Conservation (phyloP, 805 yeast genomes). For the Candida caryicola region DNA sequence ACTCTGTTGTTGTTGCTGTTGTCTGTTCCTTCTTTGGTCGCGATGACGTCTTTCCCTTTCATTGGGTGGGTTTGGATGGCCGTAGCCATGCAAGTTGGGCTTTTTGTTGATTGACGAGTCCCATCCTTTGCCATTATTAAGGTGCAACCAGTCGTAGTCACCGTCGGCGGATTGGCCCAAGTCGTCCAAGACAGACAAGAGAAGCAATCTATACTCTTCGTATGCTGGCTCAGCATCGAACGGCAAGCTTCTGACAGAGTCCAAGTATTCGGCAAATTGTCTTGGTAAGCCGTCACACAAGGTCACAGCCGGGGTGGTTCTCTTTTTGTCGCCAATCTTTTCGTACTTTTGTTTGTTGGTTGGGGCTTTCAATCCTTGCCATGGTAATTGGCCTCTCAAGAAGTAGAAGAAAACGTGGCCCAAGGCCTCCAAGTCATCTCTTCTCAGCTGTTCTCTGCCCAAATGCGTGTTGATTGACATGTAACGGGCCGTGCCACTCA, state of each 20-base stretch:
- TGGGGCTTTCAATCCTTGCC: conserved; percentile 90
- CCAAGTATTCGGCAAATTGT: conserved; percentile 73
- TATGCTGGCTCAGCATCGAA: conserved; percentile 83
- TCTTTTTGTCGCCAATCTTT: conserved; percentile 79
- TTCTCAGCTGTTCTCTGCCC: conserved; percentile 78
- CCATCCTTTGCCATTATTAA: conserved; percentile 82
- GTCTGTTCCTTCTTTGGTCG: conserved; percentile 44
- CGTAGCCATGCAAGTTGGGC: conserved; percentile 80
- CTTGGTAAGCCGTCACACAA: conserved; percentile 63
- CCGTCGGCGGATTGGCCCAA: conserved; percentile 62
- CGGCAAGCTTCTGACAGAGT: conserved; percentile 61
- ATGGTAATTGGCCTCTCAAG: conserved; percentile 74
- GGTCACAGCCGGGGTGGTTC: conserved; percentile 61
- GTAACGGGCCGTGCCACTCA: conserved; percentile 83
- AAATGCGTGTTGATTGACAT: conserved; percentile 88
- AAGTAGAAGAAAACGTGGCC: conserved; percentile 84
- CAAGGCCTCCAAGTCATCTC: conserved; percentile 78
- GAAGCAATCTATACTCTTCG: conserved; percentile 58
- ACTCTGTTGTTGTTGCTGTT: conserved; percentile 27
- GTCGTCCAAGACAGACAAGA: conserved; percentile 57
- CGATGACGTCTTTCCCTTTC: conserved; percentile 46
- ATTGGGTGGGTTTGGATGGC: conserved; percentile 62
- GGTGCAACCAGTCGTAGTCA: conserved; percentile 77
- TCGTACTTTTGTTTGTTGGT: conserved; percentile 82
- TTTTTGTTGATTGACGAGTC: conserved; percentile 71